Conservation (phyloP, 768 basidiomycete genomes). For the Collybia sordida region DNA sequence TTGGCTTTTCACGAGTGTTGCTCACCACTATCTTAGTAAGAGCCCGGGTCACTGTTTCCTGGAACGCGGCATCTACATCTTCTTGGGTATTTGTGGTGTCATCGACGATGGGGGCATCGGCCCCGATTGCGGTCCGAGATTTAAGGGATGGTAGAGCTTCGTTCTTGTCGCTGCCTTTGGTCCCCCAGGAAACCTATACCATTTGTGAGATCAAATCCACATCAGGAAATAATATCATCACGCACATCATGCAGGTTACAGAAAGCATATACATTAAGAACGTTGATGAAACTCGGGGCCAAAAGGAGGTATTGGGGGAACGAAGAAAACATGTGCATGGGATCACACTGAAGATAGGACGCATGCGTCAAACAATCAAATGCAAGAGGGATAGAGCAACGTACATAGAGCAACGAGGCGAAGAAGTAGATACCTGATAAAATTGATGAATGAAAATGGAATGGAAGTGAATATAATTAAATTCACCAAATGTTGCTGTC, state of each 20-base stretch:
- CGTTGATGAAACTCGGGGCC: conserved; percentile 91
- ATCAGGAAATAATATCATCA: conserved; percentile 2
- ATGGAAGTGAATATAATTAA: not conserved
- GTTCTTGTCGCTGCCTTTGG: conserved; percentile 86
- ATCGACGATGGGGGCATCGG: conserved; percentile 66
- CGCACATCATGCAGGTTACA: conserved; percentile 90
- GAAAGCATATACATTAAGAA: conserved; percentile 95
- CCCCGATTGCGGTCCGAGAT: conserved; percentile 58
- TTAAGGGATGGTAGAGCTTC: conserved; percentile 76
- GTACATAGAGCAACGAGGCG: conserved; percentile 81
- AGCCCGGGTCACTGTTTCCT: conserved; percentile 78
- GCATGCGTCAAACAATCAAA: not conserved
- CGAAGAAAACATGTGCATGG: conserved; percentile 96
- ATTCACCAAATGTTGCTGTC: conserved; percentile 80
- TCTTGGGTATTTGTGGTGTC: conserved; percentile 72
- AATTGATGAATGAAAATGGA: conserved; percentile 10
- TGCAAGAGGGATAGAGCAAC: conserved; percentile 23
- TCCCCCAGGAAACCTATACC: conserved; percentile 83
- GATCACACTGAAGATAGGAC: conserved; percentile 68
- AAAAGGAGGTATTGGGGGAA: conserved; percentile 88
- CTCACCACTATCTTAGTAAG: conserved; percentile 55
- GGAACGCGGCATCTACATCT: conserved; percentile 80
- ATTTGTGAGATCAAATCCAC: conserved; percentile 1
- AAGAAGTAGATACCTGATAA: conserved; percentile 73
- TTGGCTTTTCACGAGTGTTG: conserved; percentile 62